phyloP scores from a whole-genome alignment of 2,329 filamentous ascomycete genomes.

The Diaporthe ampelina region DNA sequence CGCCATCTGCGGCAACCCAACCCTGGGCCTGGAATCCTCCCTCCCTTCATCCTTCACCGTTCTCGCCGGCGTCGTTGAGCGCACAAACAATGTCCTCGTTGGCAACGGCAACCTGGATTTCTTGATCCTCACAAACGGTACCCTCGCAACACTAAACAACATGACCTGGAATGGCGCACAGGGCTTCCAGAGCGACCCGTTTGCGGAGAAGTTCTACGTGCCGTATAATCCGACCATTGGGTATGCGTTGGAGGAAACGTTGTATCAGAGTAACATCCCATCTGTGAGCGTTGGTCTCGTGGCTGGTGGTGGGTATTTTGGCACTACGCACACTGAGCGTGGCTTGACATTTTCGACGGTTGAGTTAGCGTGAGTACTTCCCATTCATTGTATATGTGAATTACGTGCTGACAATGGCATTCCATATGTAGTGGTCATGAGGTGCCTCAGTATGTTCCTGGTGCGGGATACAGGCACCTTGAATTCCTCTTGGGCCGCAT shows the following conservation, averaged over 20 bases:
- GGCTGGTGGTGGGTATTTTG: conserved; percentile 37
- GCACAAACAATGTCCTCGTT: conserved; percentile 37
- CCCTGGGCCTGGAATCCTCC: conserved; percentile 32
- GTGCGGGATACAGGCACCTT: conserved; percentile 37
- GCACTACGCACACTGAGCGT: conserved; percentile 38
- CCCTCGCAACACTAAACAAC: conserved; percentile 76
- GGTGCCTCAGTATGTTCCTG: conserved; percentile 39
- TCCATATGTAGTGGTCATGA: conserved; percentile 37
- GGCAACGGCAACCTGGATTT: conserved; percentile 56
- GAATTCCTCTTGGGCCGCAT: conserved; percentile 41
- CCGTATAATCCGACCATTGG: conserved; percentile 38
- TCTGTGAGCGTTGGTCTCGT: conserved; percentile 33
- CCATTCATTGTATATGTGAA: not conserved
- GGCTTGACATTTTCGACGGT: conserved; percentile 38
- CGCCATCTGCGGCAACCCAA: conserved; percentile 30
- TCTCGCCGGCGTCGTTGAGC: conserved; percentile 38
- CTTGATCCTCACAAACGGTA: conserved; percentile 73
- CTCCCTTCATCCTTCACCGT: conserved; percentile 35
- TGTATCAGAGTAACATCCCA: conserved; percentile 28
- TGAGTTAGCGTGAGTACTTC: conserved; percentile 21
- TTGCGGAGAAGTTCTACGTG: conserved; percentile 37
- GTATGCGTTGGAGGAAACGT: conserved; percentile 7
- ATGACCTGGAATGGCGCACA: conserved; percentile 78
- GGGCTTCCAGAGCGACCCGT: conserved; percentile 70
- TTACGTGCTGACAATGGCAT: not conserved